phyloP scores from a whole-genome alignment of 1,284 basidiomycete genomes.

The Xerocomus amazonicus region DNA sequence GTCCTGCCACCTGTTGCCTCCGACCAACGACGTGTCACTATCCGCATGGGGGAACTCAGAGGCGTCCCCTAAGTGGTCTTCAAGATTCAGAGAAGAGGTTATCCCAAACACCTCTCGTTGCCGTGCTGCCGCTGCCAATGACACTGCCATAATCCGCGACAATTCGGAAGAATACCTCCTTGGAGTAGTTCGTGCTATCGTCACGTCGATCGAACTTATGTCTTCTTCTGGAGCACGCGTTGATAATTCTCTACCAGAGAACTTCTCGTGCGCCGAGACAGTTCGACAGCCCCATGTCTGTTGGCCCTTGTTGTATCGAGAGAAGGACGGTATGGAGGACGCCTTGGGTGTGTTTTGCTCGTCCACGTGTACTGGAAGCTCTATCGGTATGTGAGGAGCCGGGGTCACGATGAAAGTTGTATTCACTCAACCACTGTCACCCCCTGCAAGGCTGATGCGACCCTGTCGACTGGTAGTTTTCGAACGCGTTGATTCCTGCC shows the following conservation, averaged over 20 bases:
- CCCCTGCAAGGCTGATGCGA: neutral
- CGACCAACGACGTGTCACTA: constrained; percentile 49
- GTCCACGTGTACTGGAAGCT: constrained; percentile 2
- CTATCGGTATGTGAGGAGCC: constrained; percentile 16
- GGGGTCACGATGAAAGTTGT: neutral
- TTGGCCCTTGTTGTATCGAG: constrained; percentile 7
- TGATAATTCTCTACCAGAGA: constrained; percentile 11
- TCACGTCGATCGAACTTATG: neutral
- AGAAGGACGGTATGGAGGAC: constrained; percentile 7
- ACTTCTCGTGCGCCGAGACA: neutral
- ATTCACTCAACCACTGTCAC: constrained; percentile 16
- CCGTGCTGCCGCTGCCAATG: constrained; percentile 40
- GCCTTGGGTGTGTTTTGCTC: constrained; percentile 22
- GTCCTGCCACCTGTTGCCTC: constrained; percentile 40
- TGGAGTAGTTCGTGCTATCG: neutral
- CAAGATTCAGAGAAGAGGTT: constrained; percentile 37
- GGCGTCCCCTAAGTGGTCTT: constrained; percentile 15
- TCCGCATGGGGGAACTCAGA: constrained; percentile 40
- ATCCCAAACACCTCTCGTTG: constrained; percentile 48
- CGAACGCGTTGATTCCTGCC: constrained; percentile 3
- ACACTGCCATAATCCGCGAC: constrained; percentile 36
- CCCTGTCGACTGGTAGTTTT: constrained; percentile 4
- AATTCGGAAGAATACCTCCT: constrained; percentile 32
- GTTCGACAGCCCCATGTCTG: neutral
- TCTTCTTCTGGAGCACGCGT: constrained; percentile 18